A percentile compares a stretch with the other conserved stretches of the same genome.
Evolutionary conservation across 176 grass and related monocot species (phyloP).

Genomic region (Chrysopogon serrulatus): DNA sequence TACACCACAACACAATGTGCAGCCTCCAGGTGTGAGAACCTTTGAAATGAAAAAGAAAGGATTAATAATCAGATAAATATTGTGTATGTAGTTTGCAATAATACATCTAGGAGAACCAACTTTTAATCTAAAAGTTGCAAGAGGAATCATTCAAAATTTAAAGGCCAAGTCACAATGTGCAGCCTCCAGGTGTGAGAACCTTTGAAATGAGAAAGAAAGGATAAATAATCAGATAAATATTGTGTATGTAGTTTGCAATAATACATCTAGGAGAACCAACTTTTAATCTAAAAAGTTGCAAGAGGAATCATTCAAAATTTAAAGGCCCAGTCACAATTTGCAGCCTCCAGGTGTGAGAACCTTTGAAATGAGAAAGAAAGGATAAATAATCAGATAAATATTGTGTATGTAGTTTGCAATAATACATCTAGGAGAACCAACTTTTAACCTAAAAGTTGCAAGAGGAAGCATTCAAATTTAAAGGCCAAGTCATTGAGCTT

Average conservation of each 20-base stretch:
- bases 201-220: conserved; percentile 38
- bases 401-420: background rate
- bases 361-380: conserved; percentile 46
- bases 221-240: background rate
- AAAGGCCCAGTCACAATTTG: no score
- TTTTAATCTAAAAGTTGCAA: background rate
- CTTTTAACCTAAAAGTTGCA: background rate
- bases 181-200: conserved; percentile 69
- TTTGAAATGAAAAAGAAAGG: conserved; percentile 38
- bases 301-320: conserved; percentile 4
- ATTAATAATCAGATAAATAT: background rate
- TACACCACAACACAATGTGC: conserved; percentile 60
- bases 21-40: conserved; percentile 69
- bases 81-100: background rate
- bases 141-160: conserved; percentile 11
- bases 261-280: background rate
- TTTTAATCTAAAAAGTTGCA: background rate
- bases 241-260: background rate
- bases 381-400: background rate
- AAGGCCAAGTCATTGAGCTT: background rate
- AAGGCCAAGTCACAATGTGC: conserved; percentile 18
- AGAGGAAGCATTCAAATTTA: conserved; percentile 13
- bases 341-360: conserved; percentile 64
- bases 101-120: background rate
- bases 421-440: background rate